A percentile compares a stretch with the other conserved stretches of the same genome.
These are phyloP conservation scores for Leucosporidium yakuticum DNA, from an alignment of 768 basidiomycete genomes.

Conservation along the genomic window DNA sequence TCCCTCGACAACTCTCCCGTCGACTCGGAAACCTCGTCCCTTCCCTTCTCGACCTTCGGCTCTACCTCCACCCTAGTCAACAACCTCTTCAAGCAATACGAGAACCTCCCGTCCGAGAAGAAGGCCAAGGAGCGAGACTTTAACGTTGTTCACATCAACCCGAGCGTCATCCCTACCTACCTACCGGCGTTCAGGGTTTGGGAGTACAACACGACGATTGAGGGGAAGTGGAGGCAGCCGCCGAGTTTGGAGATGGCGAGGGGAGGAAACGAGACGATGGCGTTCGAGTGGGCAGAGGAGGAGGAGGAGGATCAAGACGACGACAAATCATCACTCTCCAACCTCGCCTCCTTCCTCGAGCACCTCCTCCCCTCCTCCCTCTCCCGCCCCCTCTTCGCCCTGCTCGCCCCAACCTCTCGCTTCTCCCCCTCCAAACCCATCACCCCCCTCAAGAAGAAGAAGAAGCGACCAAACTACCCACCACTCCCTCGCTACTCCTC, in stretches of 20 bases:
- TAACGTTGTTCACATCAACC: constrained; percentile 69
- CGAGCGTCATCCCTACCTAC: constrained; percentile 83
- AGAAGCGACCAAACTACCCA: constrained; percentile 55
- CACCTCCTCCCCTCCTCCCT: not conserved
- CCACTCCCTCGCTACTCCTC: constrained; percentile 56
- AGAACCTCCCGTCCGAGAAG: constrained; percentile 37
- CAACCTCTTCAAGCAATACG: constrained; percentile 16
- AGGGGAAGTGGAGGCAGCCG: not conserved
- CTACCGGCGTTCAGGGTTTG: constrained; percentile 73
- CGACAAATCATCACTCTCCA: not conserved
- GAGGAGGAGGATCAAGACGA: constrained; percentile 26
- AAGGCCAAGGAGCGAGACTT: constrained; percentile 58
- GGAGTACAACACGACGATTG: constrained; percentile 64
- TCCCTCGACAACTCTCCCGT: too few relatives aligned
- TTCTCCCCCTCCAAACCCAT: too few relatives aligned
- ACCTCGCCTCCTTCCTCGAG: not conserved
- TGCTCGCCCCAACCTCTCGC: not conserved
- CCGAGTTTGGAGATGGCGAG: constrained; percentile 29
- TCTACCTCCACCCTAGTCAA: not conserved
- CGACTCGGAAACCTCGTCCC: not conserved
- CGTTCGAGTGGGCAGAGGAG: constrained; percentile 4
- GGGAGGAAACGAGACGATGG: not conserved
- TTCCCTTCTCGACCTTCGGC: not conserved
- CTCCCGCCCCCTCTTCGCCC: not conserved
- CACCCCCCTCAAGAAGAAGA: constrained; percentile 44